Conservation (phyloP, 495 filamentous ascomycete genomes). For the Cercophora newfieldiana region DNA sequence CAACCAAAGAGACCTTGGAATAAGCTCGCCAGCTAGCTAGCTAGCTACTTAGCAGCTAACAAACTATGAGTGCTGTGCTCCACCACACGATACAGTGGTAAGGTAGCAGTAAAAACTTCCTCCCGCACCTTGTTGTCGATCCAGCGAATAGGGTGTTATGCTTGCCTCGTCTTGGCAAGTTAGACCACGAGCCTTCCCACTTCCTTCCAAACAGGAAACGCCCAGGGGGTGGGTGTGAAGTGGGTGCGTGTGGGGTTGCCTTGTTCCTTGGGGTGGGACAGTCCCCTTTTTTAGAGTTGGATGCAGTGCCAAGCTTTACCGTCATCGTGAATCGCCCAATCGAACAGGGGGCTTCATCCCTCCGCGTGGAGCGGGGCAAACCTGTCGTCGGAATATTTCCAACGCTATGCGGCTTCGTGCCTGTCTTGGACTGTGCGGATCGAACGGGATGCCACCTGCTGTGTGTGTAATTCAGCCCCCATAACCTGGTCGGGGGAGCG, state of each 20-base stretch:
- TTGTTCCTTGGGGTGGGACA: neutral
- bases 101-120: neutral
- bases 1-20: neutral
- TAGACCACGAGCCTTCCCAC: neutral
- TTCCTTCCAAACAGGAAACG: no score
- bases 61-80: no score
- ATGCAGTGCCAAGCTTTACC: constrained; percentile 18
- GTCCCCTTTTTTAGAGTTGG: constrained; percentile 14
- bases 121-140: neutral
- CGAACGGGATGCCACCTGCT: constrained; percentile 28
- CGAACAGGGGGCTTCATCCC: neutral
- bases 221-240: neutral
- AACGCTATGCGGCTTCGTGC: constrained; percentile 16
- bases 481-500: constrained; percentile 28
- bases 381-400: constrained; percentile 22
- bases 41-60: no score
- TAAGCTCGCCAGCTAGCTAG: neutral
- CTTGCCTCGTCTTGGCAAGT: neutral
- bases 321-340: neutral
- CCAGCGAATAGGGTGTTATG: neutral
- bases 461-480: constrained; percentile 22
- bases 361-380: neutral
- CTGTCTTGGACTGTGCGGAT: constrained; percentile 15
- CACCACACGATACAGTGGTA: neutral
- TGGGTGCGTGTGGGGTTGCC: neutral